phyloP scores from a whole-genome alignment of 108 stramenopile species.

The Conticribra guillardii region DNA sequence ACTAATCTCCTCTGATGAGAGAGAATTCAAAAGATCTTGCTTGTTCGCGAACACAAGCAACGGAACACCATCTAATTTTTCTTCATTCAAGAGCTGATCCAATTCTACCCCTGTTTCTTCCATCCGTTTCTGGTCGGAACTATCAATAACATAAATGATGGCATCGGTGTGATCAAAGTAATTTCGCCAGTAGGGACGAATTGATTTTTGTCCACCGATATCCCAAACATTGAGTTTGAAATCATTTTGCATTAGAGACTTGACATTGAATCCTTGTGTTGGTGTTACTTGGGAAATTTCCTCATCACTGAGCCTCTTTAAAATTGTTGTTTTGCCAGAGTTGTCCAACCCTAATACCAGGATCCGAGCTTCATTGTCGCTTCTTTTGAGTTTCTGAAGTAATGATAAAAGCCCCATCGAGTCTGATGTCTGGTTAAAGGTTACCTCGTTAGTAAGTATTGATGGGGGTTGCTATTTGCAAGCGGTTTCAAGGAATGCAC shows the following conservation, averaged over 20 bases:
- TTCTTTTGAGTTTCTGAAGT: constrained; percentile 77
- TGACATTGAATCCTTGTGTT: constrained; percentile 83
- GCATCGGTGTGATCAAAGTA: constrained; percentile 70
- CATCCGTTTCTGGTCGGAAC: constrained; percentile 55
- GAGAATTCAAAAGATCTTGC: constrained; percentile 68
- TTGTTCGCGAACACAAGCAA: constrained; percentile 77
- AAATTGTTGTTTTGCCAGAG: constrained; percentile 78
- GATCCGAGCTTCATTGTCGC: constrained; percentile 68
- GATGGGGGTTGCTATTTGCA: no score
- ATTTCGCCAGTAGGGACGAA: constrained; percentile 68
- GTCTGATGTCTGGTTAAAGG: neutral
- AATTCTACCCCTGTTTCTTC: constrained; percentile 57
- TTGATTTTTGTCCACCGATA: constrained; percentile 69
- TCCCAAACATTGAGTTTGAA: constrained; percentile 85
- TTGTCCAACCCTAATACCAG: constrained; percentile 78
- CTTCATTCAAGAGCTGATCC: constrained; percentile 54
- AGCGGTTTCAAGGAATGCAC: no score
- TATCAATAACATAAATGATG: constrained; percentile 62
- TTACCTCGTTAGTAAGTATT: no score
- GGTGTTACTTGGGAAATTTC: constrained; percentile 67
- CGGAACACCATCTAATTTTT: constrained; percentile 63
- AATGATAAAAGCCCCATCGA: constrained; percentile 54
- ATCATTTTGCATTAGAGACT: constrained; percentile 63
- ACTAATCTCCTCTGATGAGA: constrained; percentile 62
- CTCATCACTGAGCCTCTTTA: constrained; percentile 72